phyloP scores from a whole-genome alignment of 352 stramenopile species.

The Phytopythium montanum region DNA sequence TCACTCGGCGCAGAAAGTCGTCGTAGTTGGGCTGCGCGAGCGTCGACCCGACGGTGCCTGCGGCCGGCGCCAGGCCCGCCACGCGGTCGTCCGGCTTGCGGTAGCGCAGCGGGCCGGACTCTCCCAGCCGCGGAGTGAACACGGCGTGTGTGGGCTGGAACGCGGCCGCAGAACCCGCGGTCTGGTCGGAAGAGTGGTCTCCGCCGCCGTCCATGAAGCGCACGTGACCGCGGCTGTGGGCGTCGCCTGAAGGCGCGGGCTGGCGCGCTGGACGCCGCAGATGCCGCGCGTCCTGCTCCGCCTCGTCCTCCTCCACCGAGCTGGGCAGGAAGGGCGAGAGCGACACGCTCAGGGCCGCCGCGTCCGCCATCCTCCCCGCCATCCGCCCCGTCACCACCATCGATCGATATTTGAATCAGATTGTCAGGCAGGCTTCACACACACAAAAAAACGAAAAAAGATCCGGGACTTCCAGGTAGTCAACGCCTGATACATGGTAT shows the following conservation, averaged over 20 bases:
- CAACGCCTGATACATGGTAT: neutral
- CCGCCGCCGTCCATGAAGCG: neutral
- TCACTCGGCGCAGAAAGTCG: conserved; percentile 84
- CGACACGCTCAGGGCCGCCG: conserved; percentile 59
- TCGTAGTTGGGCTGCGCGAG: conserved; percentile 91
- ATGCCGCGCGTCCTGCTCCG: conserved; percentile 6
- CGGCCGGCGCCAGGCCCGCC: conserved; percentile 56
- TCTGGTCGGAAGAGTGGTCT: conserved; percentile 10
- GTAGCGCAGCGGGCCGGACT: conserved; percentile 68
- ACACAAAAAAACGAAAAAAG: too few species aligned
- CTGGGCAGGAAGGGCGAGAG: conserved; percentile 75
- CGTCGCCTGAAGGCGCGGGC: conserved; percentile 6
- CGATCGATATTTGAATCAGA: neutral
- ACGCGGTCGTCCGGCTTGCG: conserved; percentile 77
- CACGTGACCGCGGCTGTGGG: neutral
- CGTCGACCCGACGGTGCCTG: conserved; percentile 47
- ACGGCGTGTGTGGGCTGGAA: conserved; percentile 85
- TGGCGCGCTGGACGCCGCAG: neutral
- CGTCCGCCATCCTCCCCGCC: conserved; percentile 30
- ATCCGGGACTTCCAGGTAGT: conserved; percentile 2
- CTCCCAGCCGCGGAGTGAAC: conserved; percentile 74
- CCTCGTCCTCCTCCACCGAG: conserved; percentile 63
- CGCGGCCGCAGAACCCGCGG: neutral
- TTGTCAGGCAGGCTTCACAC: too few species aligned
- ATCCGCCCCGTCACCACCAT: conserved; percentile 34